Conservation (phyloP, 257 asterid genomes). For the Echium plantagineum region DNA sequence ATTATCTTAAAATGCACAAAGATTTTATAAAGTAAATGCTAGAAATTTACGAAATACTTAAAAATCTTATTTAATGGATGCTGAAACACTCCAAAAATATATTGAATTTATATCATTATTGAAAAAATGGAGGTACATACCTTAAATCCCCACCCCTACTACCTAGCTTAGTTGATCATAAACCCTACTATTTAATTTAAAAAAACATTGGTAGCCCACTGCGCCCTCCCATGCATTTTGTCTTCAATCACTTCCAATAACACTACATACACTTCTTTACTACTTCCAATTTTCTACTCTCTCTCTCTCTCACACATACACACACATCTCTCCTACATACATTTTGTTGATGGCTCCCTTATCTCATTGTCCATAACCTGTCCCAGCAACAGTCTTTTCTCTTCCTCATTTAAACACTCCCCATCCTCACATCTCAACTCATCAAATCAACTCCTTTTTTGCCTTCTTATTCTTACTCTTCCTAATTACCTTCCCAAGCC, state of each 20-base stretch:
- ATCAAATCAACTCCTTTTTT: too few relatives aligned
- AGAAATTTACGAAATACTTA: too few relatives aligned
- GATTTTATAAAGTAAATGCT: too few relatives aligned
- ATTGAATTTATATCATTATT: too few relatives aligned
- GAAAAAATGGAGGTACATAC: neutral
- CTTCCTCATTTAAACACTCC: conserved; percentile 16
- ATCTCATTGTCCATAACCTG: conserved; percentile 34
- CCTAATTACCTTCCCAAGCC: too few relatives aligned
- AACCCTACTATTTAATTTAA: neutral
- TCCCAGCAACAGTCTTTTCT: conserved; percentile 13
- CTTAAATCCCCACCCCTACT: neutral
- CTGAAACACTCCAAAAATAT: too few relatives aligned
- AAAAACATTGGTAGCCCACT: neutral
- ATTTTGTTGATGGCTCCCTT: conserved; percentile 22
- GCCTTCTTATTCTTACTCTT: too few relatives aligned
- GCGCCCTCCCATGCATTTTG: neutral
- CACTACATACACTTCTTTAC: conserved; percentile 39
- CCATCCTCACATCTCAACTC: too few relatives aligned
- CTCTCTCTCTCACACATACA: neutral
- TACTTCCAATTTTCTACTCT: neutral
- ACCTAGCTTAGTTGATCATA: too few relatives aligned
- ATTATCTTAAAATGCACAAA: too few relatives aligned
- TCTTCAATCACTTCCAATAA: conserved; percentile 11
- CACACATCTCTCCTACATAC: conserved; percentile 5
- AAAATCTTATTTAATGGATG: too few relatives aligned